These are phyloP conservation scores for Sabuloglossum arenarium DNA, from an alignment of 495 filamentous ascomycete genomes.

Conservation along the genomic window DNA sequence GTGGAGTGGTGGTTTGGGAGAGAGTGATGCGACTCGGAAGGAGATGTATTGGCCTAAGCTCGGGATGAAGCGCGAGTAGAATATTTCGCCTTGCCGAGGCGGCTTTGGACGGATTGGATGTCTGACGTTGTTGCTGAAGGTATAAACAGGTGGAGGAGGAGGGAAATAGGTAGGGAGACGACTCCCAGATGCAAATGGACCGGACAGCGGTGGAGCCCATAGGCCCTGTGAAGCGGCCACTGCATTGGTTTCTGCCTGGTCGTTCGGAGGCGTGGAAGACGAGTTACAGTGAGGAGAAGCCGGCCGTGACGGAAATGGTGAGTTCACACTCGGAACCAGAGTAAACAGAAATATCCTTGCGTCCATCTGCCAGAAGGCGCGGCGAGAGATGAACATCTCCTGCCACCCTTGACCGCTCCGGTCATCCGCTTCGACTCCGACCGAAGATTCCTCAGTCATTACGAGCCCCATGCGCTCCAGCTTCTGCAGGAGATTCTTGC, in stretches of 20 bases:
- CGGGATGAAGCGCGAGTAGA: conserved; percentile 76
- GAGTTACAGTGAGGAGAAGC: conserved; percentile 32
- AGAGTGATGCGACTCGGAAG: conserved; percentile 56
- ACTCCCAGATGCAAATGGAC: conserved; percentile 54
- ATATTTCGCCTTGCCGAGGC: conserved; percentile 64
- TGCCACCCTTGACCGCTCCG: conserved; percentile 42
- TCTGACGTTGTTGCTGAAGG: conserved; percentile 52
- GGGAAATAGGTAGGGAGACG: conserved; percentile 85
- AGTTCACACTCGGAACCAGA: conserved; percentile 35
- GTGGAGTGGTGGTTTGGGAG: conserved; percentile 28
- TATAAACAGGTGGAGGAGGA: conserved; percentile 62
- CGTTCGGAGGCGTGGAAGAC: neutral
- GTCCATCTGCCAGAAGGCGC: conserved; percentile 83
- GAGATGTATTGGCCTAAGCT: conserved; percentile 69
- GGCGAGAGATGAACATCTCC: conserved; percentile 61
- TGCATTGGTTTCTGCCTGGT: conserved; percentile 13
- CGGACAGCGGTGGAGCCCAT: conserved; percentile 22
- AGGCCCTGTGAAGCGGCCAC: conserved; percentile 15
- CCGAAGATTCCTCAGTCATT: conserved; percentile 48
- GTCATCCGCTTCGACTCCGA: conserved; percentile 44
- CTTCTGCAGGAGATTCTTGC: conserved; percentile 64
- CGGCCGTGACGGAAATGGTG: conserved; percentile 36
- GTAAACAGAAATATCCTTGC: conserved; percentile 75
- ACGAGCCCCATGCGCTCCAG: conserved; percentile 85
- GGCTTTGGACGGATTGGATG: conserved; percentile 84